A percentile compares a stretch with the other conserved stretches of the same genome.
These are phyloP conservation scores for Plasmodium relictum DNA, from an alignment of 169 alveolate species.

Conservation along the genomic window DNA sequence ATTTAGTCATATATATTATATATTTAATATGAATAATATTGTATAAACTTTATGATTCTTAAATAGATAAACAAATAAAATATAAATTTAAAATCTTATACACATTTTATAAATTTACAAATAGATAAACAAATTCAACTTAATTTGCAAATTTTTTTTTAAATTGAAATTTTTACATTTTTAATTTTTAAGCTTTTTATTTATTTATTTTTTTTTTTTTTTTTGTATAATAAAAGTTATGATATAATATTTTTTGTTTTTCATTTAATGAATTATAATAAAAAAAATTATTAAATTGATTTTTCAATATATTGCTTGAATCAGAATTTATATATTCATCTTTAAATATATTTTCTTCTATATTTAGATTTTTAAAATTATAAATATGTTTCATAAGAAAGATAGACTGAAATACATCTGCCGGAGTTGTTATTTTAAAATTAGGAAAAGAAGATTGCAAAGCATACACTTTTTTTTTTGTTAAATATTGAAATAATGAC, in stretches of 20 bases:
- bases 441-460: constrained; percentile 40
- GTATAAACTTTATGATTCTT: too few relatives aligned
- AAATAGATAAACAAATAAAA: too few relatives aligned
- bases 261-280: constrained; percentile 22
- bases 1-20: too few relatives aligned
- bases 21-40: too few relatives aligned
- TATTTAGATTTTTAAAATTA: neutral
- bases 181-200: too few relatives aligned
- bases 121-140: too few relatives aligned
- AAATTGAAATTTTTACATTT: neutral
- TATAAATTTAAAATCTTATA: too few relatives aligned
- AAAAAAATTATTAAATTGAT: constrained; percentile 37
- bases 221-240: constrained; percentile 37
- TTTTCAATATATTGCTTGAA: constrained; percentile 11
- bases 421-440: constrained; percentile 50
- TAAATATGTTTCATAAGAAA: constrained; percentile 32
- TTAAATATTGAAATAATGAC: constrained; percentile 24
- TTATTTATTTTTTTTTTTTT: too few relatives aligned
- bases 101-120: too few relatives aligned
- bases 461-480: constrained; percentile 19
- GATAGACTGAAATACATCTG: constrained; percentile 32
- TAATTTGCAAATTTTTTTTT: too few relatives aligned
- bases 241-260: constrained; percentile 34
- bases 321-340: constrained; percentile 25
- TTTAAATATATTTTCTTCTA: constrained; percentile 20